phyloP scores from a whole-genome alignment of 768 basidiomycete species.

The Kwoniella bestiolae region DNA sequence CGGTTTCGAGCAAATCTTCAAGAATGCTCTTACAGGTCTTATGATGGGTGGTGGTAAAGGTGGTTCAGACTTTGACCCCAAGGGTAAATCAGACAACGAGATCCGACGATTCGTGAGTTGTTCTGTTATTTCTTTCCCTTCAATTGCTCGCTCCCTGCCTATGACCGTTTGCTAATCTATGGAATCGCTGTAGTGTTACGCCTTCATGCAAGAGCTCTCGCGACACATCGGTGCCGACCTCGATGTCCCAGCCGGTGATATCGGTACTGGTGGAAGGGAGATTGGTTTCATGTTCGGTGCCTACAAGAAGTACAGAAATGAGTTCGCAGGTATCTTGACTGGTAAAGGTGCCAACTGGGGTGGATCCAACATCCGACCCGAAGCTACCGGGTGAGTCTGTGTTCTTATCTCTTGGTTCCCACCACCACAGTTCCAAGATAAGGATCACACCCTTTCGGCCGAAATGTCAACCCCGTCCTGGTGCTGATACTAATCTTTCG shows the following conservation, averaged over 20 bases:
- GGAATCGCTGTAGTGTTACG: constrained; percentile 51
- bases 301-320: constrained; percentile 74
- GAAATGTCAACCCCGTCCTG: constrained; percentile 50
- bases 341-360: constrained; percentile 73
- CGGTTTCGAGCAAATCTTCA: constrained; percentile 80
- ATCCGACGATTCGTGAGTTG: constrained; percentile 68
- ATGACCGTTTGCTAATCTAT: too few species aligned
- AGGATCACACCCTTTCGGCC: not conserved
- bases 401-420: not conserved
- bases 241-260: constrained; percentile 70
- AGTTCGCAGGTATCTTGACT: constrained; percentile 71
- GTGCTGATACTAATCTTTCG: too few species aligned
- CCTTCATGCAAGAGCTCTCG: constrained; percentile 77
- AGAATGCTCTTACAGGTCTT: constrained; percentile 76
- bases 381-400: constrained; percentile 59
- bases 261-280: constrained; percentile 76
- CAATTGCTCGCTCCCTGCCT: too few species aligned
- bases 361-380: constrained; percentile 74
- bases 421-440: not conserved
- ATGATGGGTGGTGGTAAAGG: constrained; percentile 81
- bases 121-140: not conserved
- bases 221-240: constrained; percentile 74
- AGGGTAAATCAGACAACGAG: constrained; percentile 76
- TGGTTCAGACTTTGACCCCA: constrained; percentile 79
- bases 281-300: constrained; percentile 77